Evolutionary conservation across 768 basidiomycete genomes (phyloP).

Genomic region (Hericium alpestre): DNA sequence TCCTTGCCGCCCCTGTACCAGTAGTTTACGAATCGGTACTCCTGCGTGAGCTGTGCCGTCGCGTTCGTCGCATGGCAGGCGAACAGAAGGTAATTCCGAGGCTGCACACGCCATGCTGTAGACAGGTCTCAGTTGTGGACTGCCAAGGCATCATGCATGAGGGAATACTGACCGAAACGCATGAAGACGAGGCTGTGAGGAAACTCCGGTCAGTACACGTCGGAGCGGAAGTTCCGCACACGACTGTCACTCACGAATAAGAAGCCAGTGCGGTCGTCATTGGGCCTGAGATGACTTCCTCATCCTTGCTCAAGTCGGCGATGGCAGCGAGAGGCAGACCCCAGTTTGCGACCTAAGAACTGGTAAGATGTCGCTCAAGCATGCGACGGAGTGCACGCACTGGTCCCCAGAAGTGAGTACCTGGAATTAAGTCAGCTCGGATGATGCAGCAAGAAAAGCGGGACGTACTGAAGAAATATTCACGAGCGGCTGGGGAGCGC

Average conservation of each 20-base stretch:
- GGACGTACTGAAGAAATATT: conserved; percentile 89
- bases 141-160: neutral
- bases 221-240: neutral
- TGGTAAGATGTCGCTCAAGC: neutral
- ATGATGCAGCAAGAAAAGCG: neutral
- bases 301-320: conserved; percentile 84
- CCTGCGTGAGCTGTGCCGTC: conserved; percentile 76
- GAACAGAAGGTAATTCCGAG: conserved; percentile 91
- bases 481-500: conserved; percentile 80
- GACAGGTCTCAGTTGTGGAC: neutral
- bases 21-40: conserved; percentile 77
- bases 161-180: conserved; percentile 61
- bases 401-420: conserved; percentile 97
- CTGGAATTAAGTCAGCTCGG: conserved; percentile 32
- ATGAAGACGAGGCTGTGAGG: conserved; percentile 66
- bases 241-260: conserved; percentile 71
- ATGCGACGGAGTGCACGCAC: conserved; percentile 38
- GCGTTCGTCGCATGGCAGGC: conserved; percentile 91
- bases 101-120: conserved; percentile 88
- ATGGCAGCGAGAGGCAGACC: conserved; percentile 92
- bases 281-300: conserved; percentile 91
- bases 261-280: conserved; percentile 87
- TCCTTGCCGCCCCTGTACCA: conserved; percentile 87
- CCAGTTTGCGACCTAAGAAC: conserved; percentile 89
- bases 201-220: neutral